Percentiles rank a stretch among this genome's conserved stretches.
These are phyloP conservation scores for Corynespora cassiicola DNA, from an alignment of 2,329 filamentous ascomycete species.

Conservation along the genomic window DNA sequence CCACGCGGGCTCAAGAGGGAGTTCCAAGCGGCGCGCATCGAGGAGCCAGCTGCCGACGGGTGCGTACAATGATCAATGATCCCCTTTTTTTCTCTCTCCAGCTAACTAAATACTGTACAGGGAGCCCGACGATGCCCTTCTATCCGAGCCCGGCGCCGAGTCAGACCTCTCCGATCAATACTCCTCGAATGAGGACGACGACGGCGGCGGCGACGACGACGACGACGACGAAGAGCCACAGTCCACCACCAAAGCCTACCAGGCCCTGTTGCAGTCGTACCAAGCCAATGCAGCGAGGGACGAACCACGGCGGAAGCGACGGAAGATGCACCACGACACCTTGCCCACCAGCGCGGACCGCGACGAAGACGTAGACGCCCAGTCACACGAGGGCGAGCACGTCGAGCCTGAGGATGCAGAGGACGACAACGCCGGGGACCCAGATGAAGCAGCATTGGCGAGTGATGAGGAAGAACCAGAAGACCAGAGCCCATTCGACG, in stretches of 20 bases:
- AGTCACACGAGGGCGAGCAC: slow-evolving; percentile 23
- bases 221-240: slow-evolving; percentile 30
- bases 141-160: slow-evolving; percentile 28
- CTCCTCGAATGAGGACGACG: slow-evolving; percentile 35
- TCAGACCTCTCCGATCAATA: slow-evolving; percentile 28
- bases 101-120: too few relatives aligned
- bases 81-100: too few relatives aligned
- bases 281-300: slow-evolving; percentile 44
- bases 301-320: slow-evolving; percentile 58
- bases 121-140: slow-evolving; percentile 23
- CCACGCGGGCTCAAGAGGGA: slow-evolving; percentile 33
- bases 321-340: slow-evolving; percentile 54
- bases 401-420: slow-evolving; percentile 48
- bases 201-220: slow-evolving; percentile 37
- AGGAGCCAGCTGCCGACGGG: slow-evolving; percentile 36
- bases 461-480: slow-evolving; percentile 56
- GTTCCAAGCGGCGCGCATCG: slow-evolving; percentile 33
- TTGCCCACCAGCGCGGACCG: slow-evolving; percentile 10
- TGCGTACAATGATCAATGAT: too few relatives aligned
- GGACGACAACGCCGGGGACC: slow-evolving; percentile 55
- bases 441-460: too few relatives aligned
- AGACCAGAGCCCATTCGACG: slow-evolving; percentile 74
- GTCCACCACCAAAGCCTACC: slow-evolving; percentile 56
- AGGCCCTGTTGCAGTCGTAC: slow-evolving; percentile 63
- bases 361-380: slow-evolving; percentile 18